These are phyloP conservation scores for Lentinus tigrinus DNA, from an alignment of 768 basidiomycete species.

Conservation along the genomic window DNA sequence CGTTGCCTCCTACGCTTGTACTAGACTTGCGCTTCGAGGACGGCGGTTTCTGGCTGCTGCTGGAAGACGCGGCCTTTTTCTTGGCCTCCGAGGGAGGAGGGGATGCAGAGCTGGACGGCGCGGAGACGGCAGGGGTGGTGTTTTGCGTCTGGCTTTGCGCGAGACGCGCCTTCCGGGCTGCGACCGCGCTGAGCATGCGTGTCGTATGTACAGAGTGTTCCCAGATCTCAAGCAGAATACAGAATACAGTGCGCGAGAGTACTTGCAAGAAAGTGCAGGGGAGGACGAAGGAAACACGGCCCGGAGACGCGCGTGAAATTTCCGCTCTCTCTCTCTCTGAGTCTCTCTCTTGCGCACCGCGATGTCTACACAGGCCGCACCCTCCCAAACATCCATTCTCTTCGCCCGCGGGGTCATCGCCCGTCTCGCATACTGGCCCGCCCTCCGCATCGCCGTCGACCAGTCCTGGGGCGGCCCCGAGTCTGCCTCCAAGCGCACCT, in stretches of 20 bases:
- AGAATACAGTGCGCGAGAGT: too few species aligned
- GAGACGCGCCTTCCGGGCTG: constrained; percentile 63
- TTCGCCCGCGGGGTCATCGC: constrained; percentile 89
- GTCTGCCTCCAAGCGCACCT: constrained; percentile 69
- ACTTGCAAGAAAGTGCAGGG: too few species aligned
- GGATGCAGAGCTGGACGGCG: constrained; percentile 10
- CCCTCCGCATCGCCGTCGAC: constrained; percentile 81
- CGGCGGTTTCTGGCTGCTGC: constrained; percentile 17
- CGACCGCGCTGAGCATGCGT: constrained; percentile 69
- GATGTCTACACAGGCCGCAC: constrained; percentile 25
- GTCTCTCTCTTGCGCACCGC: not conserved
- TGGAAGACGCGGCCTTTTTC: not conserved
- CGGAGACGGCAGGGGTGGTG: constrained; percentile 12
- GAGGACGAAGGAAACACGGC: not conserved
- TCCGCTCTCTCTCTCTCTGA: not conserved
- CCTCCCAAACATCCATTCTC: constrained; percentile 53
- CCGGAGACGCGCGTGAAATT: not conserved
- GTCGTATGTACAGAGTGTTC: too few species aligned
- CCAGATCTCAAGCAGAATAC: too few species aligned
- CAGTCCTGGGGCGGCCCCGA: constrained; percentile 86
- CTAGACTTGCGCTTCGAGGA: constrained; percentile 48
- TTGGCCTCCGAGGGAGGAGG: constrained; percentile 15
- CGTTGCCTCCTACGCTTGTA: constrained; percentile 28
- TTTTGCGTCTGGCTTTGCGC: constrained; percentile 22
- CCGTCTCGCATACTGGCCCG: constrained; percentile 81